These are phyloP conservation scores for Candida labiduridarum DNA, from an alignment of 1,139 yeast species.

Conservation along the genomic window DNA sequence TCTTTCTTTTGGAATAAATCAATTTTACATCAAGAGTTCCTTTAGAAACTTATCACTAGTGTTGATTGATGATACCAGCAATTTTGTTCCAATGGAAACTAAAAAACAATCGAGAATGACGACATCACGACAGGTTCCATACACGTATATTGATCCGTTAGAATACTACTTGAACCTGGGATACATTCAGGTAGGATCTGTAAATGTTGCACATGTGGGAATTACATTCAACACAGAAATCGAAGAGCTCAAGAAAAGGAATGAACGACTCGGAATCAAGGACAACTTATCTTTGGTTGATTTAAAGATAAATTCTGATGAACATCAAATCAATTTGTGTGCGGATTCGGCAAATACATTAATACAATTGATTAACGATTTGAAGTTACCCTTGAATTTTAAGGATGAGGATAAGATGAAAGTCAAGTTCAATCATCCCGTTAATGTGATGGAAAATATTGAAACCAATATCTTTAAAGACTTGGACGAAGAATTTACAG, in stretches of 20 bases:
- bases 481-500: constrained; percentile 13
- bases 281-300: constrained; percentile 35
- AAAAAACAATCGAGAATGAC: constrained; percentile 8
- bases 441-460: constrained; percentile 54
- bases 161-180: constrained; percentile 30
- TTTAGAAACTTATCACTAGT: constrained; percentile 47
- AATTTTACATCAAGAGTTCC: constrained; percentile 43
- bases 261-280: constrained; percentile 23
- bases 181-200: constrained; percentile 45
- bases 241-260: constrained; percentile 23
- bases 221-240: constrained; percentile 34
- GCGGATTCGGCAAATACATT: constrained; percentile 84
- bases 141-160: constrained; percentile 19
- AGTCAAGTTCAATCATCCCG: constrained; percentile 31
- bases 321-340: constrained; percentile 61
- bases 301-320: constrained; percentile 52
- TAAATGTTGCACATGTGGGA: constrained; percentile 46
- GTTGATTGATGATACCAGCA: constrained; percentile 59
- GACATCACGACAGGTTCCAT: constrained; percentile 8
- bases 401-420: constrained; percentile 59
- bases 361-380: constrained; percentile 65
- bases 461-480: constrained; percentile 26
- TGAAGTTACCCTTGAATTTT: constrained; percentile 67
- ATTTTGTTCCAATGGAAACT: constrained; percentile 25
- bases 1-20: constrained; percentile 35